Base-by-base conservation (phyloP, 2,329 filamentous ascomycete species). In the Biscogniauxia mediterranea region DNA sequence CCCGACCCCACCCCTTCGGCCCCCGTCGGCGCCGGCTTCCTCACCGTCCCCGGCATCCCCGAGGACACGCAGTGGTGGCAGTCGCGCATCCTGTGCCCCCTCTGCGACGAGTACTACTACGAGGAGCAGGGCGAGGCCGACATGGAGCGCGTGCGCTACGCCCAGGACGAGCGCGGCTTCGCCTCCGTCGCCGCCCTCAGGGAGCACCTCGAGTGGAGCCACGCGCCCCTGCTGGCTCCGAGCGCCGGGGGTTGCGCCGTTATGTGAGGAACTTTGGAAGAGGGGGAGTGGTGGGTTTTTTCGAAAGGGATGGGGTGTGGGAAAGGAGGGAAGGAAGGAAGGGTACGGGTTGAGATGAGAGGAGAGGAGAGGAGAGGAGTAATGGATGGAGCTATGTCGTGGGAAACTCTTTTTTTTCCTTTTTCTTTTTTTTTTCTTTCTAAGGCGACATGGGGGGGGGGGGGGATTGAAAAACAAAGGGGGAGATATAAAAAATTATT, bases 201-300 rank as follows among this genome's bases (percentile, higher is more conserved):
- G 70, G 80, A 81, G 61, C 85, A 87, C 65, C 75, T 87, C 26
- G 81, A 82, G 66, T 87, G 85, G 85, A 76, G 80, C 63, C 85
- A 87, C 64, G 74, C 77, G 1, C 68, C 77, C 9, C 72, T 75
- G 42, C 70, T 78, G 58, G 77, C 79, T 7, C 68, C 75, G 50
- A 72, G 70, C 11, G 60, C 71, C 11, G 63, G 73, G 32, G 81
- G 70, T 38, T 86, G 84, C 65, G 65, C 61, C 52, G 66, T 83
- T 52, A 83, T 84, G 81, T 83, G 74, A 72, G 17, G n/a, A n/a
- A n/a, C n/a, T n/a, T n/a, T n/a, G n/a, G n/a, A n/a, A n/a, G n/a
- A n/a, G n/a, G n/a, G n/a, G n/a, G n/a, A n/a, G n/a, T n/a, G n/a
- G n/a, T n/a, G n/a, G n/a, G n/a, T n/a, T n/a, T n/a, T n/a, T n/a